Base-by-base conservation (phyloP, 2,329 filamentous ascomycete species). In the Raffaelea ambrosiae region DNA sequence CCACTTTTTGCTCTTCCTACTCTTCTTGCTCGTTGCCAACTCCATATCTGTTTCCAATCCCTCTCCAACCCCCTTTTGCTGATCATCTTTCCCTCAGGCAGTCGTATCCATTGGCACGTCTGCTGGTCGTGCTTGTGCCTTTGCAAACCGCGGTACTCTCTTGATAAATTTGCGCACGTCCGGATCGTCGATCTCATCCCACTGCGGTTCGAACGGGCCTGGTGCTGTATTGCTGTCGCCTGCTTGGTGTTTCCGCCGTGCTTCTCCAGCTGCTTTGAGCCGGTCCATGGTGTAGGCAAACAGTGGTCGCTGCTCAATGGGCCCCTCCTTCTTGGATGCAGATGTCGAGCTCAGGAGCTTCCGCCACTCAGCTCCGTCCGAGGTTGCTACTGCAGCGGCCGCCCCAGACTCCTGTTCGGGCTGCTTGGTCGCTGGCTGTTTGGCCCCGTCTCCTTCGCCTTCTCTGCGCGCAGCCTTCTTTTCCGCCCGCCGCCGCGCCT, bases 401-500 rank as follows among this genome's bases (percentile, higher is more conserved):
- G 43, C n/a, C n/a, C n/a, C n/a, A n/a, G n/a, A n/a, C n/a, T n/a
- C n/a, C n/a, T n/a, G n/a, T n/a, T 35, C 47, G 36, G 48, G 38
- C 48, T 40, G 51, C 44, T 44, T 51, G 40, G 29, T 49, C 48
- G 29, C 18, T 10, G 3, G n/a, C 16, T 3, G n/a, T 26, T 16
- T 5, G 40, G 33, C 9, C 9, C 10, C 26, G 3, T 13, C 36
- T 35, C 31, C 19, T 10, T 18, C 44, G 13, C 18, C 23, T 16
- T 36, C 44, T n/a, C 44, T 41, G 22, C 38, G 23, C 3, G 19
- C 44, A 14, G 22, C 67, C 59, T 66, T 69, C 56, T 67, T 67
- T 54, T 66, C 65, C 31, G 68, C 68, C 54, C 66, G 68, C 47
- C 61, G 58, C 49, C 59, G 59, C 19, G 57, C 58, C 48, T 62